These are phyloP conservation scores for Lomentospora prolificans DNA, from an alignment of 2,329 filamentous ascomycete species.

Conservation along the genomic window DNA sequence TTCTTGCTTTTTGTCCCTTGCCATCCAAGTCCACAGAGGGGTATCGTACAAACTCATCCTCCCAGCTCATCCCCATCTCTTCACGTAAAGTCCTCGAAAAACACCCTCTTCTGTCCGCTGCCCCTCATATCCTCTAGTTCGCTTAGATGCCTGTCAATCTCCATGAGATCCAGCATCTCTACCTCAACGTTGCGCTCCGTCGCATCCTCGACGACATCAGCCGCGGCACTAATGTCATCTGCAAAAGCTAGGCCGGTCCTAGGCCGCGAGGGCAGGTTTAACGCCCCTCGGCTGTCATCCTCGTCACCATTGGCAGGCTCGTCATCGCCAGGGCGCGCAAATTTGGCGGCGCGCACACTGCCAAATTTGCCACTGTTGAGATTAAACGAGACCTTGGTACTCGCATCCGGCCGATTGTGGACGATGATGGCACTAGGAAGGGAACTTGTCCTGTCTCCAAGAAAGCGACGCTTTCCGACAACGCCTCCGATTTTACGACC, in stretches of 20 bases:
- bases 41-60: slow-evolving; percentile 24
- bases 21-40: slow-evolving; percentile 10
- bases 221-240: slow-evolving; percentile 40
- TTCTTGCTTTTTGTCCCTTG: not conserved
- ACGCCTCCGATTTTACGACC: slow-evolving; percentile 32
- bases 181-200: slow-evolving; percentile 43
- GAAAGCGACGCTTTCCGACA: slow-evolving; percentile 19
- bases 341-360: slow-evolving; percentile 18
- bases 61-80: slow-evolving; percentile 14
- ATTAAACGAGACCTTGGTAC: slow-evolving; percentile 36
- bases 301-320: not conserved
- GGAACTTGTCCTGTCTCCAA: slow-evolving; percentile 22
- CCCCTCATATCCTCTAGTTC: slow-evolving; percentile 41
- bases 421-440: slow-evolving; percentile 41
- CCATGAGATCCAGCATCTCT: slow-evolving; percentile 56
- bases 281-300: slow-evolving; percentile 8
- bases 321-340: not conserved
- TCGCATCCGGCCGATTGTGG: slow-evolving; percentile 32
- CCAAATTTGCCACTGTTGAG: slow-evolving; percentile 35
- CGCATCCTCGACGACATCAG: slow-evolving; percentile 40
- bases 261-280: slow-evolving; percentile 20
- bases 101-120: slow-evolving; percentile 39
- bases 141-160: slow-evolving; percentile 51
- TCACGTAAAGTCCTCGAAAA: slow-evolving; percentile 32
- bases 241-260: slow-evolving; percentile 38